Base-by-base conservation (phyloP, 2,329 filamentous ascomycete species). In the Fusarium guadeloupense region DNA sequence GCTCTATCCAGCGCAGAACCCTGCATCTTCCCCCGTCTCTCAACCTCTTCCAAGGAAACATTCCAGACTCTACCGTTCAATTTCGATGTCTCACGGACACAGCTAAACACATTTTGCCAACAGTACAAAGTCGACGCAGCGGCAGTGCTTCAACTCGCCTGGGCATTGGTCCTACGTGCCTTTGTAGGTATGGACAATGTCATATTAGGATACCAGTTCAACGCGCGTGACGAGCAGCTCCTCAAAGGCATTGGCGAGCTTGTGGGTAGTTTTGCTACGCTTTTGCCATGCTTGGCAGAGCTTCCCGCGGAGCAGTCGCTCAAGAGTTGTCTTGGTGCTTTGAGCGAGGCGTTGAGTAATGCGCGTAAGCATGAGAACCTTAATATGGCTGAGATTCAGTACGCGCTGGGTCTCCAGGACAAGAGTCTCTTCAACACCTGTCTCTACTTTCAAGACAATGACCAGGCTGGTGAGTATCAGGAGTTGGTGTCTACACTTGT, bases 91-190 rank as follows among this genome's bases (percentile, higher is more conserved):
- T 71, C 75, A 0, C 73, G 69, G 5, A 68, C 75, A 23, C 72
- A 76, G 4, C 64, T 84, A 3, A 76, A 80, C 9, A 74, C 78
- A 9, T 85, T 85, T 39, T 75, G 73, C 47, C 49, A 64, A 0
- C 42, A 75, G 75, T 38, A 75, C 57, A 8, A 74, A 9, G 74
- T 84, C 4, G 79, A 79, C 0, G 71, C 81, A 1, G 78, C 82
- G 0, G 79, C 82, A 0, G 74, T 87, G 4, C 75, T 88, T 5
- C 80, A 83, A 20, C 78, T 85, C n/a, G 84, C 85, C 0, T 89
- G 85, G 85, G 83, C 79, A 0, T 74, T 89, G 17, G 76, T 87
- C 0, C 74, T 87, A 0, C 80, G 83, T 3, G 77, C 79, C 2
- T 87, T 85, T 61, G 79, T 83, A 4, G 83, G 83, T 2, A 77